These are phyloP conservation scores for Vachellia pachyceras DNA, from an alignment of 306 rosid genomes.

Conservation along the genomic window DNA sequence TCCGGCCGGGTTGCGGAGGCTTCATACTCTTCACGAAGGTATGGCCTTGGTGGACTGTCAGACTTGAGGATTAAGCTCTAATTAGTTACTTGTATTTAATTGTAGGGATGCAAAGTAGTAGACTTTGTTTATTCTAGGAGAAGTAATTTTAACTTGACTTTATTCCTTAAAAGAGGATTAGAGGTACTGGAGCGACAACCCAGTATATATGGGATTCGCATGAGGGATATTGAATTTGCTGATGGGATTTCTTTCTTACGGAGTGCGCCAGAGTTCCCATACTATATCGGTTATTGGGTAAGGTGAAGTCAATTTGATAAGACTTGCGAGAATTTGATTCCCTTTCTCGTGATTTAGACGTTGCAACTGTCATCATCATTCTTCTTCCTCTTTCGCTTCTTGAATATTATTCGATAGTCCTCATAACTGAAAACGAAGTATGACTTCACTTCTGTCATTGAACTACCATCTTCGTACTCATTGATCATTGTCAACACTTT, in stretches of 20 bases:
- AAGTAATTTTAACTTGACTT: not conserved
- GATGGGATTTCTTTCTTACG: slow-evolving; percentile 9
- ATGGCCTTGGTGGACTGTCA: slow-evolving; percentile 11
- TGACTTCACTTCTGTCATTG: not conserved
- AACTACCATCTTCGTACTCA: not conserved
- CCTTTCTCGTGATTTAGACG: not conserved
- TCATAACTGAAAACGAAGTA: not conserved
- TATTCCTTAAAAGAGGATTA: slow-evolving; percentile 3
- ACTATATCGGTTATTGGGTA: not conserved
- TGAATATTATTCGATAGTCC: not conserved
- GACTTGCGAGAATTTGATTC: slow-evolving; percentile 3
- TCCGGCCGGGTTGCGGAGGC: slow-evolving; percentile 83
- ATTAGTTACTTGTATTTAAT: not conserved
- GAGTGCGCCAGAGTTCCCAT: not conserved
- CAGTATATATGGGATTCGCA: not conserved
- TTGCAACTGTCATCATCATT: slow-evolving; percentile 8
- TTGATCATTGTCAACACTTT: not conserved
- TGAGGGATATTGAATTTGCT: not conserved
- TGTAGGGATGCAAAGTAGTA: not conserved
- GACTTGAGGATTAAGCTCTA: slow-evolving; percentile 29
- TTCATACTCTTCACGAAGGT: slow-evolving; percentile 93
- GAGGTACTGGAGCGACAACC: slow-evolving; percentile 20
- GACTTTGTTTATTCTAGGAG: not conserved
- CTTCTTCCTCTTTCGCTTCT: not conserved
- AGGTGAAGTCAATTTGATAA: slow-evolving; percentile 25